Evolutionary conservation across 306 rosid species (phyloP), one percentile per base, ranked within the genome.

Genomic region (Trichosanthes cucumerina): DNA sequence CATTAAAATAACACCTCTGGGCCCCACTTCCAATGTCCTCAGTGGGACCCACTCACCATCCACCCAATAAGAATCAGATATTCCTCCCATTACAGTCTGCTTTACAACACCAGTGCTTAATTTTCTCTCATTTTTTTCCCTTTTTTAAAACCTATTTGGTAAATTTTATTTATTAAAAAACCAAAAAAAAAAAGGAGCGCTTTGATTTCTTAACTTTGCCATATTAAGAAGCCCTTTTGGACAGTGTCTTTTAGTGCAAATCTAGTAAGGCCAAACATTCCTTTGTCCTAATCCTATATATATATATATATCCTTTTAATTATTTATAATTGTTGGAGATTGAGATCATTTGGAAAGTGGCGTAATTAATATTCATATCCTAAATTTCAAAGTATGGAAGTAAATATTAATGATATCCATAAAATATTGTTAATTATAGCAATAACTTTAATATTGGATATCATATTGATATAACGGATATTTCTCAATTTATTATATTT

Each of bases 41-140:
- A 23, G 19, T 12, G 83, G 87, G 88, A 43, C 92, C 93, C 84
- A 86, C 86, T 69, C 79, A 83, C 91, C 84, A 81, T 60, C 89
- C 71, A 85, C 83, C 85, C 87, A 86, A 87, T 89, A 23, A 82
- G 81, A 86, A 82, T 66, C 73, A 80, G 75, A 80, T 84, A 86
- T 83, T 82, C 90, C 83, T 1, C 83, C 76, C 41, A 9, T 19
- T 49, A 26, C 59, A 33, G 16, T 53, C 78, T 74, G 44, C 47
- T 65, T 7, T 36, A 34, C 26, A 16, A 65, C 73, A 65, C 73
- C 44, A 34, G 7, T 66, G 50, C 49, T 63, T n/a, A n/a, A n/a
- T n/a, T 33, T 36, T 7, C 46, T 65, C 72, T 60, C 9, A 0
- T 1, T 33, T 33, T 33, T 15, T 18, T 2, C 3, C 19, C 19